phyloP scores from a whole-genome alignment of 2,329 filamentous ascomycete genomes.

The Claviceps sp. region DNA sequence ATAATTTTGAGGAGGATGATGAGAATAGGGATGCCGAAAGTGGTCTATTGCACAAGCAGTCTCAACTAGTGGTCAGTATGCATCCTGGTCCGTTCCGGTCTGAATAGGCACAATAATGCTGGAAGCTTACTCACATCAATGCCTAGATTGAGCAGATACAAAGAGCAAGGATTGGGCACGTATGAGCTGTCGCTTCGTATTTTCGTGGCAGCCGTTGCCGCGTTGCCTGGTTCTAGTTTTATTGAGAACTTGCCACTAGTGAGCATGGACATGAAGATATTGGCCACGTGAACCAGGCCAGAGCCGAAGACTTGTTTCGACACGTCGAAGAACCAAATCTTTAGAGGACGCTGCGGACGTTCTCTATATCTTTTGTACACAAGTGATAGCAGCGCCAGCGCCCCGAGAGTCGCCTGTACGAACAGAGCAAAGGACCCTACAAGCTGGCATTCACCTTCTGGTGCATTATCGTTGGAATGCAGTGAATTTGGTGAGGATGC shows the following conservation, averaged over 20 bases:
- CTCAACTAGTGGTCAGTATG: background rate
- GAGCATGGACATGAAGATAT: slow-evolving; percentile 92
- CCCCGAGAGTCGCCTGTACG: slow-evolving; percentile 77
- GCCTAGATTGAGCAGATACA: slow-evolving; percentile 83
- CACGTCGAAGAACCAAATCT: slow-evolving; percentile 96
- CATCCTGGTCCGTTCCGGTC: too few species aligned
- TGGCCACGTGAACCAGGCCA: slow-evolving; percentile 78
- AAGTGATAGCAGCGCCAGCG: slow-evolving; percentile 68
- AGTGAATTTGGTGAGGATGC: slow-evolving; percentile 13
- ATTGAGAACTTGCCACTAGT: slow-evolving; percentile 73
- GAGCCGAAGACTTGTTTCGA: slow-evolving; percentile 96
- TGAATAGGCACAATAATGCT: background rate
- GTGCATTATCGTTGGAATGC: slow-evolving; percentile 24
- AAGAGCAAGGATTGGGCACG: slow-evolving; percentile 85
- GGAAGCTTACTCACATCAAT: slow-evolving; percentile 64
- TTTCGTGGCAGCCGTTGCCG: slow-evolving; percentile 17
- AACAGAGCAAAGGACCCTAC: slow-evolving; percentile 84
- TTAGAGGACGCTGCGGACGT: slow-evolving; percentile 77
- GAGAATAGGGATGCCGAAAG: slow-evolving; percentile 87
- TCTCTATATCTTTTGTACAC: slow-evolving; percentile 92
- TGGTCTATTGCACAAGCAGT: slow-evolving; percentile 44
- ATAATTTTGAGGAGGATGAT: slow-evolving; percentile 73
- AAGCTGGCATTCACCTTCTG: slow-evolving; percentile 68
- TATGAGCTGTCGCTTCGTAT: slow-evolving; percentile 42
- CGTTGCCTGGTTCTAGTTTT: slow-evolving; percentile 34